Conservation (phyloP, 2,329 filamentous ascomycete genomes). For the Alternaria panax region DNA sequence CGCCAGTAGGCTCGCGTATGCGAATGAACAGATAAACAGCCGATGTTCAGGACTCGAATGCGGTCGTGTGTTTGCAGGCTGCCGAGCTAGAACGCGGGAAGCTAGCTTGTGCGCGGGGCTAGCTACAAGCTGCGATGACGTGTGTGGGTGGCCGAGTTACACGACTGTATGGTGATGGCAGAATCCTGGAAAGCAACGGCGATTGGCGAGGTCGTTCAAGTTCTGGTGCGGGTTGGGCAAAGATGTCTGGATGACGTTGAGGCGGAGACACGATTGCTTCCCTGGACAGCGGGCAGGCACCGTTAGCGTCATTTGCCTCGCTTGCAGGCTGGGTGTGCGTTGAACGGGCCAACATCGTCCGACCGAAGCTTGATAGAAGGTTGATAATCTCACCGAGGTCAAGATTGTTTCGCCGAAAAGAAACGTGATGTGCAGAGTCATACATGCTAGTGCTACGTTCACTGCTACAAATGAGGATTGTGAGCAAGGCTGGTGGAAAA, state of each 20-base stretch:
- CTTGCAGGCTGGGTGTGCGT: conserved; percentile 10
- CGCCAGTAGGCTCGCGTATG: conserved; percentile 19
- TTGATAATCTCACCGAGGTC: background rate
- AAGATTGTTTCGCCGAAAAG: background rate
- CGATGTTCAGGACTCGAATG: conserved; percentile 33
- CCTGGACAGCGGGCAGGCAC: conserved; percentile 26
- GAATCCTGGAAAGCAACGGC: conserved; percentile 6
- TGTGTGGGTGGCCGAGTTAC: conserved; percentile 10
- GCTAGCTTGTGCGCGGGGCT: conserved; percentile 45
- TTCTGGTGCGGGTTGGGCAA: conserved; percentile 30
- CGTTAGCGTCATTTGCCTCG: conserved; percentile 26
- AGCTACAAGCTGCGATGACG: conserved; percentile 32
- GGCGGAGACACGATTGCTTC: conserved; percentile 32
- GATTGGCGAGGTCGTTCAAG: conserved; percentile 15
- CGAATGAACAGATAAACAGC: conserved; percentile 19
- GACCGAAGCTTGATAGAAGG: background rate
- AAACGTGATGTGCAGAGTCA: background rate
- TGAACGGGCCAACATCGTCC: conserved; percentile 11
- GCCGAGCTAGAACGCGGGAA: conserved; percentile 44
- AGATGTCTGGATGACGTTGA: conserved; percentile 46
- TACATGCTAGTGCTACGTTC: background rate
- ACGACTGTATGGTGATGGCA: conserved; percentile 10
- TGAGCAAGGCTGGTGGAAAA: background rate
- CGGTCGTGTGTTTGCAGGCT: conserved; percentile 46
- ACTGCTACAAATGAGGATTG: background rate